Base-by-base conservation (phyloP, 257 asterid genomes). In the Perilla frutescens region DNA sequence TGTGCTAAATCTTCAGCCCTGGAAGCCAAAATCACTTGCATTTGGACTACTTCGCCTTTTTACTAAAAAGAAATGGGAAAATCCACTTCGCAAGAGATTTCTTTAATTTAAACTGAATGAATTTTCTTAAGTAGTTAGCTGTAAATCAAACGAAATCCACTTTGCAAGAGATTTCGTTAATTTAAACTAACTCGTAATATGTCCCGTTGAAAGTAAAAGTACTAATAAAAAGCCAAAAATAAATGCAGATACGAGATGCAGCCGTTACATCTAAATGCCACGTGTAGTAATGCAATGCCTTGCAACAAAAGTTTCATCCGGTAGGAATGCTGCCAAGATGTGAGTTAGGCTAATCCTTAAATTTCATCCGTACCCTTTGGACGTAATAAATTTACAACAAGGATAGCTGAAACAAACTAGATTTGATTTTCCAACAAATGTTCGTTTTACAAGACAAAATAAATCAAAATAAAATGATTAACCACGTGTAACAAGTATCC, bases 181-280 rank as follows among this genome's bases (percentile, higher is more conserved):
- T 9, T 50, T 10, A 39, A 15, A 41, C 43, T 12, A 1, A 50
- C 49, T 0, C 8, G 6, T 20, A 3, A 5, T 5, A 37, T 51
- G 10, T 48, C 50, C 64, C 20, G 9, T 31, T 8, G 11, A 56
- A n/a, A 71, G 31, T 9, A 6, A 26, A 43, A 57, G 14, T 34
- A 51, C 11, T 40, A 73, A 64, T 31, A 40, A 15, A 73, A 34
- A 4, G 7, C 59, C 58, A 34, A 36, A 11, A 10, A 57, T 4
- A 59, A 13, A 36, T 26, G 32, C 32, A 20, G 34, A 72, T 20
- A 37, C n/a, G 66, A 4, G 47, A 72, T 49, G 70, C 71, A 48
- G 50, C 11, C 57, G 13, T 45, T 43, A 66, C 47, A 62, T 29
- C 43, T 37, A 66, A n/a, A 54, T 7, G 67, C 32, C 61, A 58